A percentile compares a stretch with the other conserved stretches of the same genome.
These are phyloP conservation scores for Acacia pycnantha DNA, from an alignment of 331 rosid genomes.

Conservation along the genomic window DNA sequence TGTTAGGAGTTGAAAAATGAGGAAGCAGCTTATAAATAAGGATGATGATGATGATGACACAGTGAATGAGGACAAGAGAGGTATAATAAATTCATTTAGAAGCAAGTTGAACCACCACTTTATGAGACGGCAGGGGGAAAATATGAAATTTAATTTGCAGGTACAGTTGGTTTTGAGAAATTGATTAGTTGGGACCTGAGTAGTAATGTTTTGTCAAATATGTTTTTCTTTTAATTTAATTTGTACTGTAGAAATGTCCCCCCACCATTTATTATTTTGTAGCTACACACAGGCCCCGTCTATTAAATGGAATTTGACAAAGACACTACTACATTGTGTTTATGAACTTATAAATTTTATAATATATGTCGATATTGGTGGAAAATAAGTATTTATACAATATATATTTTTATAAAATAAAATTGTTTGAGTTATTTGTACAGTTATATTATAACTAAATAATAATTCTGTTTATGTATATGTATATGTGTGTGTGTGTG, in stretches of 20 bases:
- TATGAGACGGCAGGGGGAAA: neutral
- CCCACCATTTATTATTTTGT: neutral
- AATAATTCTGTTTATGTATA: too few species aligned
- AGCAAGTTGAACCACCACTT: conserved; percentile 46
- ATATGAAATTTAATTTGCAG: neutral
- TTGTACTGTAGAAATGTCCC: neutral
- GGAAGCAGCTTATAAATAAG: neutral
- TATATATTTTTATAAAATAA: neutral
- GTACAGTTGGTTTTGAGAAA: neutral
- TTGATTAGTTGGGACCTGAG: neutral
- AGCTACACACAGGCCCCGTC: neutral
- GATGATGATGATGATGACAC: neutral
- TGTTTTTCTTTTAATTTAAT: neutral
- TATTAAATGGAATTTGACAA: neutral
- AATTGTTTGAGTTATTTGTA: neutral
- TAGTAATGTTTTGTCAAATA: neutral
- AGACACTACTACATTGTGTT: neutral
- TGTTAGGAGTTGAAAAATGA: neutral
- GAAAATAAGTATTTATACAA: neutral
- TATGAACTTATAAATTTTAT: neutral
- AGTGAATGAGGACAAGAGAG: neutral
- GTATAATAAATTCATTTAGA: conserved; percentile 49
- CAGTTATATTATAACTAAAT: neutral
- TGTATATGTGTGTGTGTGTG: too few species aligned
- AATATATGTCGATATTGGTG: neutral